A percentile compares a stretch with the other conserved stretches of the same genome.
These are phyloP conservation scores for Leccinum subtestaceum DNA, from an alignment of 768 basidiomycete genomes.

Conservation along the genomic window DNA sequence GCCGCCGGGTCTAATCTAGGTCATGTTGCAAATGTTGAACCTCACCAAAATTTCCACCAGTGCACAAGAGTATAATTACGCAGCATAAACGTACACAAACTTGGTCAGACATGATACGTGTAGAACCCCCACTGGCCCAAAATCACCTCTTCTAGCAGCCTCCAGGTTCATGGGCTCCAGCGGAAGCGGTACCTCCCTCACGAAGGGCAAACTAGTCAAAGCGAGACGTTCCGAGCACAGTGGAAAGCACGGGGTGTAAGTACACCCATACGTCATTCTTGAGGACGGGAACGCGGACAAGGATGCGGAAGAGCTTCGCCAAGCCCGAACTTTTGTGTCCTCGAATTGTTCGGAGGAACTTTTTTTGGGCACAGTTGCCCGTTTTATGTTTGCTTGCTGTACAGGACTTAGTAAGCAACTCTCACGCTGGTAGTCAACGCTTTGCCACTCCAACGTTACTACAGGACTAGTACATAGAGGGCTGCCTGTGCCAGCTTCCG, in stretches of 20 bases:
- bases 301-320: slow-evolving; percentile 80
- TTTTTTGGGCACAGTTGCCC: too few relatives aligned
- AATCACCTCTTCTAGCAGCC: slow-evolving; percentile 37
- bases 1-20: too few relatives aligned
- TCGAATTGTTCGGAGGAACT: too few relatives aligned
- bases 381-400: slow-evolving; percentile 7
- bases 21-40: too few relatives aligned
- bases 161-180: slow-evolving; percentile 66
- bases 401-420: slow-evolving; percentile 40
- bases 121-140: slow-evolving; percentile 32
- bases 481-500: too few relatives aligned
- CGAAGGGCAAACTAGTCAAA: slow-evolving; percentile 41
- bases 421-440: slow-evolving; percentile 30
- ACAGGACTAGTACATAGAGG: too few relatives aligned
- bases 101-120: slow-evolving; percentile 18
- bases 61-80: not conserved
- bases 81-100: not conserved
- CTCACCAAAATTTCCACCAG: too few relatives aligned
- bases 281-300: slow-evolving; percentile 95
- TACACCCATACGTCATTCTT: slow-evolving; percentile 50
- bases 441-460: too few relatives aligned
- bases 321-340: slow-evolving; percentile 54
- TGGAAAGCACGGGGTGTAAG: slow-evolving; percentile 33
- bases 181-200: slow-evolving; percentile 66
- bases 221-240: slow-evolving; percentile 36